Evolutionary conservation across 768 basidiomycete genomes (phyloP).

Genomic region (Lactifluus piperatus): DNA sequence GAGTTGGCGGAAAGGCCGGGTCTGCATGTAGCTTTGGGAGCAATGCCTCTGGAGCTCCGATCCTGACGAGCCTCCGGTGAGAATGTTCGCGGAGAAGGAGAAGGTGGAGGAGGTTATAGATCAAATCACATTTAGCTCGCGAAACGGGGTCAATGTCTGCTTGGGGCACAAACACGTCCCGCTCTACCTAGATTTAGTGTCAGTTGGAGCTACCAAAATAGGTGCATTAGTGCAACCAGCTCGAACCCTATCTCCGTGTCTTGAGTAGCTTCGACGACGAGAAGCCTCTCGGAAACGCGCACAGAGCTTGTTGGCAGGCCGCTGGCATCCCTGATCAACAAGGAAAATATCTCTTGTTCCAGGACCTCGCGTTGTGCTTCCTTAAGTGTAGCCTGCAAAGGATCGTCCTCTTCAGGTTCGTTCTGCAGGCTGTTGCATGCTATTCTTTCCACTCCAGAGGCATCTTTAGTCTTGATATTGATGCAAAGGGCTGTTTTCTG

Average conservation of each 20-base stretch:
- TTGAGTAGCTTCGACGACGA: slow-evolving; percentile 70
- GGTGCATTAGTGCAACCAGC: slow-evolving; percentile 39
- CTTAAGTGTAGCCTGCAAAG: slow-evolving; percentile 42
- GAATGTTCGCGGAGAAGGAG: slow-evolving; percentile 57
- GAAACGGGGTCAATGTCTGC: slow-evolving; percentile 4
- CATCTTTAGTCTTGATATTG: slow-evolving; percentile 35
- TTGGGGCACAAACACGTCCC: slow-evolving; percentile 13
- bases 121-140: slow-evolving; percentile 48
- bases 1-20: slow-evolving; percentile 12
- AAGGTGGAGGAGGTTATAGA: slow-evolving; percentile 54
- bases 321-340: slow-evolving; percentile 70
- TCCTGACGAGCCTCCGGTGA: slow-evolving; percentile 35
- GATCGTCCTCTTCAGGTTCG: not conserved
- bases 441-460: slow-evolving; percentile 25
- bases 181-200: slow-evolving; percentile 24
- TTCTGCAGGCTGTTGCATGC: not conserved
- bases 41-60: slow-evolving; percentile 25
- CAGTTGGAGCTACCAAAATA: not conserved
- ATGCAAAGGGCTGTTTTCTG: slow-evolving; percentile 55
- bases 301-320: slow-evolving; percentile 67
- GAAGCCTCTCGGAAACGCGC: slow-evolving; percentile 67
- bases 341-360: slow-evolving; percentile 72
- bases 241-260: slow-evolving; percentile 63
- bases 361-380: slow-evolving; percentile 63
- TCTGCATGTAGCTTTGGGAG: slow-evolving; percentile 10